Conservation (phyloP, 2,329 filamentous ascomycete genomes). For the Curvularia lunata region DNA sequence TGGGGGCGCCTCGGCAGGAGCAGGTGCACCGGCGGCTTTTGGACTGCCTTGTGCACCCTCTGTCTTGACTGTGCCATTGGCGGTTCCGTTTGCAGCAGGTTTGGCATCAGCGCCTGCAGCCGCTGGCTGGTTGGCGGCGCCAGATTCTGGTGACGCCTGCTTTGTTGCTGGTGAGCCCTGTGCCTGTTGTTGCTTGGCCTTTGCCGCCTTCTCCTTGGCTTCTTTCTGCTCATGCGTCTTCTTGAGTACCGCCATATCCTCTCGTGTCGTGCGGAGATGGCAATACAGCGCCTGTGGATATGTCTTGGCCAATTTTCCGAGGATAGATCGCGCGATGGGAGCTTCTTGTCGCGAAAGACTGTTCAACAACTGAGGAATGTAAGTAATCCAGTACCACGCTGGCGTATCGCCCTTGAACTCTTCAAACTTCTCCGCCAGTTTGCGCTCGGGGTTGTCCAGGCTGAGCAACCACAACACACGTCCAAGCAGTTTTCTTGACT, state of each 20-base stretch:
- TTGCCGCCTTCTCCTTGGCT: conserved; percentile 58
- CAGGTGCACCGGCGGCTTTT: conserved; percentile 29
- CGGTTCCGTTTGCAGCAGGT: conserved; percentile 58
- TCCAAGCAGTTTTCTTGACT: conserved; percentile 90
- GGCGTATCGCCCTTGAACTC: conserved; percentile 97
- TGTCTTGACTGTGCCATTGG: conserved; percentile 48
- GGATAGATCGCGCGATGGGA: conserved; percentile 80
- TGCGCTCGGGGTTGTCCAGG: conserved; percentile 85
- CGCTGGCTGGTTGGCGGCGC: conserved; percentile 37
- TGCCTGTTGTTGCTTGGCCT: conserved; percentile 68
- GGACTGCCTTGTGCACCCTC: conserved; percentile 47
- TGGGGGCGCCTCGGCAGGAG: conserved; percentile 31
- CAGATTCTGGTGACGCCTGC: conserved; percentile 47
- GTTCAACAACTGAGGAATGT: conserved; percentile 93
- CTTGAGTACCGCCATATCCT: conserved; percentile 92
- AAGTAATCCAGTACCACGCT: conserved; percentile 99
- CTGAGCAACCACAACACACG: conserved; percentile 95
- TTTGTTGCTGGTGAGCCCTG: conserved; percentile 48
- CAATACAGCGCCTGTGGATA: conserved; percentile 97
- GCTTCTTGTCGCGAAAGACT: conserved; percentile 92
- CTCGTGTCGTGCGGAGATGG: conserved; percentile 87
- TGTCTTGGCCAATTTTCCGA: conserved; percentile 91
- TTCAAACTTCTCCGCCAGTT: conserved; percentile 84
- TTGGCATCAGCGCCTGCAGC: conserved; percentile 54
- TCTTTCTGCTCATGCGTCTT: conserved; percentile 76